Evolutionary conservation across 73 alveolate genomes (phyloP).

Genomic region (Paraurostyla sp.): DNA sequence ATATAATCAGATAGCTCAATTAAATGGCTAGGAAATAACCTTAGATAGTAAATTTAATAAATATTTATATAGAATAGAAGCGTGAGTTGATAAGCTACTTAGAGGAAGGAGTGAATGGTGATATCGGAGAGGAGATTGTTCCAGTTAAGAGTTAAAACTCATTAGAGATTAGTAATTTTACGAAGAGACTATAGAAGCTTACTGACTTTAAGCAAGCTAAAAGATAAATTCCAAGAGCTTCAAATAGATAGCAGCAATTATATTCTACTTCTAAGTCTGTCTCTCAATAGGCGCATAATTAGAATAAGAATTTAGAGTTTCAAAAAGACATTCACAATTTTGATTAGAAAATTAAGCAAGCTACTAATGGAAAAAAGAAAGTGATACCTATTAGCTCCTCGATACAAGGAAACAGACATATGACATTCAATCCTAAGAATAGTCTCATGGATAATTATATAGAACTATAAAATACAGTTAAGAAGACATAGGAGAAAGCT

Average conservation of each 20-base stretch:
- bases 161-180: background rate
- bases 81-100: background rate
- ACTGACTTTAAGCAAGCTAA: background rate
- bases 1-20: background rate
- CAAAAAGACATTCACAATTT: background rate
- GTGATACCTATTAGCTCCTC: no score
- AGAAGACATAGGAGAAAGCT: background rate
- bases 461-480: background rate
- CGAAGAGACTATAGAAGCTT: background rate
- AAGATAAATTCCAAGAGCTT: no score
- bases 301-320: background rate
- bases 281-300: no score
- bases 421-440: slow-evolving; percentile 23
- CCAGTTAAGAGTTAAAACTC: background rate
- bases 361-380: background rate
- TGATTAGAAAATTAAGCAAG: background rate
- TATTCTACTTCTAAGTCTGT: no score
- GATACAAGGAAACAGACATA: slow-evolving; percentile 2
- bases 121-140: slow-evolving; percentile 13
- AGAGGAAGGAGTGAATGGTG: background rate
- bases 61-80: background rate
- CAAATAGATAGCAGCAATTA: no score
- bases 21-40: slow-evolving; percentile 8
- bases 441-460: slow-evolving; percentile 23
- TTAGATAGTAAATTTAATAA: background rate